These are phyloP conservation scores for Pythium coloratum DNA, from an alignment of 352 stramenopile species.

Conservation along the genomic window DNA sequence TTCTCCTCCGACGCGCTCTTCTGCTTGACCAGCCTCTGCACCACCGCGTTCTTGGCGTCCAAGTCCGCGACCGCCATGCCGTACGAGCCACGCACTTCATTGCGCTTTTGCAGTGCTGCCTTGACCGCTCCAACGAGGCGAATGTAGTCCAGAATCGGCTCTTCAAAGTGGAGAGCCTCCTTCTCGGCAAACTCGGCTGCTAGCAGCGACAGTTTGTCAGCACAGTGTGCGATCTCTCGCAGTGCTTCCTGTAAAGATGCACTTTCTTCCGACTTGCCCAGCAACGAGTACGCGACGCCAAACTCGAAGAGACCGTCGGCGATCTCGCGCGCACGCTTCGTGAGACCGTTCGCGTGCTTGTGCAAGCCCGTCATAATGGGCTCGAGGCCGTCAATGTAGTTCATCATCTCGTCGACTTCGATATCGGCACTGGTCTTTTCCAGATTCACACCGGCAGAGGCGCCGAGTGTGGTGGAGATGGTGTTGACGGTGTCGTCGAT, in stretches of 20 bases:
- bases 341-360: conserved; percentile 93
- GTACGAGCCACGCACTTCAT: conserved; percentile 92
- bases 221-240: conserved; percentile 90
- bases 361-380: conserved; percentile 95
- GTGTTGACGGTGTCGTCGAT: conserved; percentile 84
- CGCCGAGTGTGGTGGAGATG: conserved; percentile 75
- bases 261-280: conserved; percentile 94
- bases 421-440: conserved; percentile 91
- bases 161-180: conserved; percentile 93
- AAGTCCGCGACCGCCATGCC: conserved; percentile 84
- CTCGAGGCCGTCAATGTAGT: conserved; percentile 95
- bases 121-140: conserved; percentile 96
- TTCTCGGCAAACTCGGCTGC: conserved; percentile 92
- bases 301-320: conserved; percentile 97
- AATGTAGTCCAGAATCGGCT: conserved; percentile 96
- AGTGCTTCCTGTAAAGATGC: conserved; percentile 91
- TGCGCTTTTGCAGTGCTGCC: conserved; percentile 89
- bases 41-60: conserved; percentile 69
- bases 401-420: conserved; percentile 95
- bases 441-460: conserved; percentile 43
- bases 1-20: conserved; percentile 82
- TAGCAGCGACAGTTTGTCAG: conserved; percentile 91
- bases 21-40: conserved; percentile 66
- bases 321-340: conserved; percentile 94
- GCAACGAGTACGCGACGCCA: conserved; percentile 93